These are phyloP conservation scores for Salvia splendens DNA, from an alignment of 257 asterid species.

Conservation along the genomic window DNA sequence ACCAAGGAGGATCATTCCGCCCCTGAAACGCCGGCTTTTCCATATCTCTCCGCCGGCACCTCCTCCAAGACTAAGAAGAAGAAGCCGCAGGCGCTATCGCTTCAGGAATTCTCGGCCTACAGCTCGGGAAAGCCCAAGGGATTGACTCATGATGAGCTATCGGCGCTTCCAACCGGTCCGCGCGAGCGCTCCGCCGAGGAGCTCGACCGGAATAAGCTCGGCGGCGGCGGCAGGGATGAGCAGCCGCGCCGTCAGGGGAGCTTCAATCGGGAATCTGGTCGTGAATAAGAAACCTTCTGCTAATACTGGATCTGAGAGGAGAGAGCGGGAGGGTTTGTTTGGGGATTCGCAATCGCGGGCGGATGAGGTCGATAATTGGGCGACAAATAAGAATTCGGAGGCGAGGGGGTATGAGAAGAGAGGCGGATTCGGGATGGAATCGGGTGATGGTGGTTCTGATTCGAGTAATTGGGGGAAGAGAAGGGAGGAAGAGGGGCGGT, in stretches of 20 bases:
- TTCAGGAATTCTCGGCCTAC: slow-evolving; percentile 55
- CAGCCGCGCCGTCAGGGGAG: slow-evolving; percentile 67
- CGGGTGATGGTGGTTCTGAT: slow-evolving; percentile 59
- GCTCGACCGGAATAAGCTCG: slow-evolving; percentile 57
- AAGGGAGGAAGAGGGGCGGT: slow-evolving; percentile 67
- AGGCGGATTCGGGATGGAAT: slow-evolving; percentile 63
- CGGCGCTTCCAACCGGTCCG: slow-evolving; percentile 75
- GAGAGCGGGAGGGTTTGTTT: slow-evolving; percentile 68
- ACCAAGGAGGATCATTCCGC: slow-evolving; percentile 33
- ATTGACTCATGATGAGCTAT: slow-evolving; percentile 49
- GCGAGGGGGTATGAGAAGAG: slow-evolving; percentile 59
- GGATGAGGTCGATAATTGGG: slow-evolving; percentile 84
- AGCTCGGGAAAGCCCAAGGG: slow-evolving; percentile 44
- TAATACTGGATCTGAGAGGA: slow-evolving; percentile 60
- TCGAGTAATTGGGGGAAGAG: slow-evolving; percentile 63
- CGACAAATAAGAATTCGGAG: slow-evolving; percentile 61
- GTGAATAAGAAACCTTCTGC: slow-evolving; percentile 52
- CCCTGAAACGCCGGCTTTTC: slow-evolving; percentile 49
- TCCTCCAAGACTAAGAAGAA: slow-evolving; percentile 70
- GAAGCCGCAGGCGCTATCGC: slow-evolving; percentile 57
- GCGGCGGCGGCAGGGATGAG: slow-evolving; percentile 69
- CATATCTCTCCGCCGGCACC: slow-evolving; percentile 60
- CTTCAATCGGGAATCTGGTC: slow-evolving; percentile 64
- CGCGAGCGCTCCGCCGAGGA: slow-evolving; percentile 79
- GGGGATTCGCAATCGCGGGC: slow-evolving; percentile 76